These are phyloP conservation scores for Trichoderma sp. DNA, from an alignment of 2,329 filamentous ascomycete species.

Conservation along the genomic window DNA sequence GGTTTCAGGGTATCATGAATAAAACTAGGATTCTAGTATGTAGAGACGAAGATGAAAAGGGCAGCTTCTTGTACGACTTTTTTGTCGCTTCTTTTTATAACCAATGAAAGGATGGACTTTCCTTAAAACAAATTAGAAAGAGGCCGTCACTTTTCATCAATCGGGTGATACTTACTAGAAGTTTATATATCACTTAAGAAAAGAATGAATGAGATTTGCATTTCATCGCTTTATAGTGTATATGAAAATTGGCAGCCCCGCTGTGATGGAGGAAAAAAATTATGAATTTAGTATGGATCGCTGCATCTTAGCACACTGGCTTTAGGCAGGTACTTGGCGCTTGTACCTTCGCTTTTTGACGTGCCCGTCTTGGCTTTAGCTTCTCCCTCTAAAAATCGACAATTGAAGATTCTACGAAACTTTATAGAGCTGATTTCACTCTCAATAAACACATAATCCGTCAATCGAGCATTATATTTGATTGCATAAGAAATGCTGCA, in stretches of 20 bases:
- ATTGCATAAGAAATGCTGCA: conserved; percentile 41
- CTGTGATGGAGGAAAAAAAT: conserved; percentile 2
- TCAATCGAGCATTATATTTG: not conserved
- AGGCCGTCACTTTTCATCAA: not conserved
- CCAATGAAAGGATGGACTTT: not conserved
- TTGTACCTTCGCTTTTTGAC: not conserved
- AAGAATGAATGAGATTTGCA: not conserved
- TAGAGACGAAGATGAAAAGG: not conserved
- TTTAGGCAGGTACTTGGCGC: not conserved
- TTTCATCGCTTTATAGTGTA: not conserved
- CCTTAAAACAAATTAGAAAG: not conserved
- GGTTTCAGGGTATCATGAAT: not conserved
- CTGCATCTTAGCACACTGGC: not conserved
- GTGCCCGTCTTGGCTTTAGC: not conserved
- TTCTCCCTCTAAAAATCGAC: not conserved
- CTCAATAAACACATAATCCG: not conserved
- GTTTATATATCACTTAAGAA: not conserved
- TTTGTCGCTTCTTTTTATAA: not conserved
- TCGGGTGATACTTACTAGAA: not conserved
- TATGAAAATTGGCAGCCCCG: conserved; percentile 5
- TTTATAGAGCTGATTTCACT: not conserved
- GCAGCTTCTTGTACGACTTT: not conserved
- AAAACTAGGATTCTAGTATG: not conserved
- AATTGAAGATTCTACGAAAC: not conserved
- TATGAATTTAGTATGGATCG: not conserved